These are phyloP conservation scores for Teunomyces gatunensis DNA, from an alignment of 805 yeast species.

Conservation along the genomic window DNA sequence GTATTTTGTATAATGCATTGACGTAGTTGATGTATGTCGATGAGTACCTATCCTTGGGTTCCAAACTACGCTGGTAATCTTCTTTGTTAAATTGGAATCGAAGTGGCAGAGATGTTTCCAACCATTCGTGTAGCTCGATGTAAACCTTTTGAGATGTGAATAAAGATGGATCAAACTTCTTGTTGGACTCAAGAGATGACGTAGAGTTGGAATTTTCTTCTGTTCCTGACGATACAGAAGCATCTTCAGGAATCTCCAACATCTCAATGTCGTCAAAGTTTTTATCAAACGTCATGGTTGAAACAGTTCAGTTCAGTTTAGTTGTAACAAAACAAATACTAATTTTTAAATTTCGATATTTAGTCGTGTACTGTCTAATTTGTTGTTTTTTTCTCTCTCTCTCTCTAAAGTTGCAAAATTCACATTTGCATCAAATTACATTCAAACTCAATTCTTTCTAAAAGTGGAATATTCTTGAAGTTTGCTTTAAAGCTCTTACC, in stretches of 20 bases:
- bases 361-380: conserved; percentile 1
- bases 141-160: conserved; percentile 18
- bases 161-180: conserved; percentile 1
- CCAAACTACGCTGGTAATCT: conserved; percentile 37
- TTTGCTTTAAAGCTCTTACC: background rate
- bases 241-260: conserved; percentile 42
- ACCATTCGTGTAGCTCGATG: conserved; percentile 47
- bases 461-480: background rate
- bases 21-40: conserved; percentile 46
- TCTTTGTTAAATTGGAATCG: conserved; percentile 42
- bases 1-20: conserved; percentile 48
- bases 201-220: conserved; percentile 16
- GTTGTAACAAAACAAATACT: background rate
- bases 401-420: background rate
- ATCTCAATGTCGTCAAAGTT: conserved; percentile 39
- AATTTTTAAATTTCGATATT: background rate
- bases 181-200: conserved; percentile 3
- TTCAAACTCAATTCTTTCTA: background rate
- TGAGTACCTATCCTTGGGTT: conserved; percentile 33
- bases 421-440: background rate
- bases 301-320: background rate
- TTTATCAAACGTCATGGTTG: background rate
- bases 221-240: conserved; percentile 16
- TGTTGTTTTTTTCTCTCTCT: background rate
- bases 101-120: conserved; percentile 33